phyloP scores from a whole-genome alignment of 176 grass and related monocot genomes.

The Phragmites australis region DNA sequence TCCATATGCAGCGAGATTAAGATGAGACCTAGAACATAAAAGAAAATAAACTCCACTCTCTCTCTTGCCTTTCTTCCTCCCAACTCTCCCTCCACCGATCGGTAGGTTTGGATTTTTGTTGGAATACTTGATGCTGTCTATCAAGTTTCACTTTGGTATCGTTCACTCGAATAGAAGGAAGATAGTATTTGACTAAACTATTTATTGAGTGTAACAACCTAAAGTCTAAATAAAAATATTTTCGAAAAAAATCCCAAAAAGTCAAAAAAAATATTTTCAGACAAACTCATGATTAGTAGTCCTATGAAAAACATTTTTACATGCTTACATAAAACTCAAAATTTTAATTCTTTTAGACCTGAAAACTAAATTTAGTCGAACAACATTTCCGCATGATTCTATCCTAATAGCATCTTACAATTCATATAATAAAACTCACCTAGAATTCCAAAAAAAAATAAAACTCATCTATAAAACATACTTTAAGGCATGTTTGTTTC shows the following conservation, averaged over 20 bases:
- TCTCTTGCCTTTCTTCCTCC: background rate
- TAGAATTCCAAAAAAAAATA: too few relatives aligned
- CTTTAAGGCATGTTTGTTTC: too few relatives aligned
- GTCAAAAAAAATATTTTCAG: too few relatives aligned
- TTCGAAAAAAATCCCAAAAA: too few relatives aligned
- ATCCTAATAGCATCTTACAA: background rate
- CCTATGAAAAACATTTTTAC: background rate
- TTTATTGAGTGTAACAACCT: too few relatives aligned
- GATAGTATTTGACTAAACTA: too few relatives aligned
- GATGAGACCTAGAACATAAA: too few relatives aligned
- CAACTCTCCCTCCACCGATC: background rate
- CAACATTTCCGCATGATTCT: background rate
- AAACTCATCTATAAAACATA: too few relatives aligned
- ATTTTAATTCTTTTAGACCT: background rate
- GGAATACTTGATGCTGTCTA: background rate
- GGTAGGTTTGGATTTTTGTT: background rate
- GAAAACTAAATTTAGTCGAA: background rate
- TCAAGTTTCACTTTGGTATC: too few relatives aligned
- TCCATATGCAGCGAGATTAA: background rate
- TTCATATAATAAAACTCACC: background rate
- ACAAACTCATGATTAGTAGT: too few relatives aligned
- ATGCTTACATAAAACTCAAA: background rate
- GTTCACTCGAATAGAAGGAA: too few relatives aligned
- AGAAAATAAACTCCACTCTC: background rate
- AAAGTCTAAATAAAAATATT: too few relatives aligned